Evolutionary conservation across 208 protist genomes (phyloP).

Genomic region (Leishmania major): DNA sequence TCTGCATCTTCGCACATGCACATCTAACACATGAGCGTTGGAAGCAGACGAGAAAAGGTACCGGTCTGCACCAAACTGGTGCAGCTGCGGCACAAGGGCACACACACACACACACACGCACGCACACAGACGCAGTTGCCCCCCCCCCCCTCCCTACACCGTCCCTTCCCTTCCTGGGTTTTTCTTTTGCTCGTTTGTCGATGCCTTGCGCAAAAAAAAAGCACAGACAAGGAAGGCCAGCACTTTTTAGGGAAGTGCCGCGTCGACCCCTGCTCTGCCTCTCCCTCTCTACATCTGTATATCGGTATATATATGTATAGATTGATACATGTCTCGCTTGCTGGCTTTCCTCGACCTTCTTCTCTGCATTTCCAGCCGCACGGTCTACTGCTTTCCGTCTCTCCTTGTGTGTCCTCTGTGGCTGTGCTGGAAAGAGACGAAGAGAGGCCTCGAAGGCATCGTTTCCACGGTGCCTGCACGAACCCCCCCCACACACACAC

Average conservation of each 20-base stretch:
- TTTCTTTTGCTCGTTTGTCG: slow-evolving; percentile 9
- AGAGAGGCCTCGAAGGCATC: not conserved
- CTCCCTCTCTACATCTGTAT: not conserved
- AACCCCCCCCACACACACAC: not conserved
- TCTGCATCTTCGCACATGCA: not conserved
- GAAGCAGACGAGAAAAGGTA: not conserved
- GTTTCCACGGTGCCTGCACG: not conserved
- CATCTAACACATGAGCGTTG: not conserved
- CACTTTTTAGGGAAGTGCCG: not conserved
- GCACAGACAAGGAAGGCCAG: not conserved
- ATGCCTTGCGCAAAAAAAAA: not conserved
- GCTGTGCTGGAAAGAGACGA: not conserved
- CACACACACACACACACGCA: not conserved
- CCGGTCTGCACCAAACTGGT: not conserved
- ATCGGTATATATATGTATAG: too few species aligned
- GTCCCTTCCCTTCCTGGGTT: not conserved
- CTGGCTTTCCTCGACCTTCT: not conserved
- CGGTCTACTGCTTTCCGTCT: not conserved
- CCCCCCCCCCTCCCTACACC: not conserved
- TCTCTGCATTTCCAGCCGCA: not conserved
- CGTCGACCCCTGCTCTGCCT: not conserved
- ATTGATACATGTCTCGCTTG: too few species aligned
- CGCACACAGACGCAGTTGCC: not conserved
- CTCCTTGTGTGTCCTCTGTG: not conserved
- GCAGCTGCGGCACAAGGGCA: not conserved